Evolutionary conservation across 306 rosid genomes (phyloP), one percentile per base, ranked within the genome.

Genomic region (Quercus ilex): DNA sequence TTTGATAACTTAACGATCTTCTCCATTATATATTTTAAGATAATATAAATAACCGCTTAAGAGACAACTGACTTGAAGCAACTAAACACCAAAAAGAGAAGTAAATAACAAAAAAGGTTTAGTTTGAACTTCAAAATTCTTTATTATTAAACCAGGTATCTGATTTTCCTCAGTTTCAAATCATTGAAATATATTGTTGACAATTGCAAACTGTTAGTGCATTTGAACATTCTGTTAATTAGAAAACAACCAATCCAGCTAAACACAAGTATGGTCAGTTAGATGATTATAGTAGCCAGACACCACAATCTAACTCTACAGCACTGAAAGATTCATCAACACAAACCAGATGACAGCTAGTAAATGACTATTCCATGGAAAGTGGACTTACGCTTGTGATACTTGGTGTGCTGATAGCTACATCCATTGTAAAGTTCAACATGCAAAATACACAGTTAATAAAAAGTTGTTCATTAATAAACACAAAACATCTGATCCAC

Each of bases 381-480:
- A 83, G 78, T 62, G 77, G 77, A 87, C 98, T 93, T 91, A 96
- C 99, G 99, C 83, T 96, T 96, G 88, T 93, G 99, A 86, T 96
- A 96, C 83, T 96, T 93, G 59, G 99, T 96, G 85, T 96, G 99
- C 90, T 96, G 99, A 83, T 96, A 96, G 92, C 99, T 96, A 90
- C 87, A 71, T 83, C 88, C 92, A 79, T 81, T 53, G 86, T 30
- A 73, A 65, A 53, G 86, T 81, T 86, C 87, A 90, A 80, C 82
- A 86, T 83, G 86, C 85, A 86, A 73, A 56, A 80, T 19, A 18
- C 55, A 81, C 41, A 82, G 86, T 59, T 76, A 21, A 78, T 30
- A 63, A 86, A 57, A 79, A 79, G 23, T 55, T 41, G 6, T 38
- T 25, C 59, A 67, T 51, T 52, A 49, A 56, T 3, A 28, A 67